Evolutionary conservation across 805 yeast species (phyloP).

Genomic region (Nakazawaea populi): DNA sequence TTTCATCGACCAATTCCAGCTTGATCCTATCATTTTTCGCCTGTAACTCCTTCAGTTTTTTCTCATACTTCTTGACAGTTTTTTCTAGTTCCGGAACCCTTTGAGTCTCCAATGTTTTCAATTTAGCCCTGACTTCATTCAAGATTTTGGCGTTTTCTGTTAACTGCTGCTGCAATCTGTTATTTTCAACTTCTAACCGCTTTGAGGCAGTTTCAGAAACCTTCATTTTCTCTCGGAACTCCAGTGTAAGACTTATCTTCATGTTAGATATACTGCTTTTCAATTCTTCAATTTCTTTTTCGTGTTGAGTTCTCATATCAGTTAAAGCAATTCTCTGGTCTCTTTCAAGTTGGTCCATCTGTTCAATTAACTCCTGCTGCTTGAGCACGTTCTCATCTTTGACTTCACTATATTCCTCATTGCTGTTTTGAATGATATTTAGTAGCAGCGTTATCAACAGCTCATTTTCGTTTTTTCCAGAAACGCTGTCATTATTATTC

Average conservation of each 20-base stretch:
- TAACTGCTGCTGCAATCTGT: neutral
- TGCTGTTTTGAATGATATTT: constrained; percentile 13
- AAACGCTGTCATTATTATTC: constrained; percentile 13
- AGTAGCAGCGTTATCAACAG: constrained; percentile 8
- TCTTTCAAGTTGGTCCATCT: constrained; percentile 15
- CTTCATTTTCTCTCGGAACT: neutral
- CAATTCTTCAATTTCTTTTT: constrained; percentile 25
- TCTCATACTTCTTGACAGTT: constrained; percentile 14
- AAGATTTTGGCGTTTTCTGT: constrained; percentile 19
- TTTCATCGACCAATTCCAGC: constrained; percentile 39
- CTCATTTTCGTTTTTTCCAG: constrained; percentile 10
- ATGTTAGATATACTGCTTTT: constrained; percentile 13
- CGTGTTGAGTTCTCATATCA: constrained; percentile 22
- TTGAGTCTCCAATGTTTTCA: constrained; percentile 7
- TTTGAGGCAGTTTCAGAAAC: neutral
- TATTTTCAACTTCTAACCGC: constrained; percentile 19
- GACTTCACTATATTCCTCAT: constrained; percentile 7
- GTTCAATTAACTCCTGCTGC: constrained; percentile 15
- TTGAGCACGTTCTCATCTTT: constrained; percentile 43
- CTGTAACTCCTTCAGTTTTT: constrained; percentile 17
- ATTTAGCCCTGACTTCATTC: constrained; percentile 1
- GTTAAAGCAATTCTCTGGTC: constrained; percentile 13
- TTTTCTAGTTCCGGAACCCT: constrained; percentile 9
- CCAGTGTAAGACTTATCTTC: no score
- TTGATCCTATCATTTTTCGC: constrained; percentile 13